Percentiles rank a stretch among this genome's conserved stretches.
Conservation (phyloP, 768 basidiomycete genomes). For the Lactarius psammicola region DNA sequence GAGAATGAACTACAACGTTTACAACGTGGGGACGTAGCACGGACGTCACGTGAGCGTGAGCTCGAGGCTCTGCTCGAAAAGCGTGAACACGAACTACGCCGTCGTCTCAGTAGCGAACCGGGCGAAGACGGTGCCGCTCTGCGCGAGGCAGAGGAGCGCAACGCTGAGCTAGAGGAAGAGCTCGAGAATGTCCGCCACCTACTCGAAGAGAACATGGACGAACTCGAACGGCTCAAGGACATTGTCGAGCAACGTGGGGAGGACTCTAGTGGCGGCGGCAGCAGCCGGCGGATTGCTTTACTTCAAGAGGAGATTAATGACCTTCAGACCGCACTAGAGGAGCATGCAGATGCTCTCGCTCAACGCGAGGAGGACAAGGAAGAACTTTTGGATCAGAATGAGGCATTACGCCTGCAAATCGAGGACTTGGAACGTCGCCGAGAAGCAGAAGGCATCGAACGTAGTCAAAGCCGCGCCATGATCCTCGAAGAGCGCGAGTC, state of each 20-base stretch:
- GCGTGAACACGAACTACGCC: constrained; percentile 63
- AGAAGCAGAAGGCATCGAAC: constrained; percentile 62
- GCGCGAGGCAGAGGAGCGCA: constrained; percentile 56
- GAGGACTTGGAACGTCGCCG: constrained; percentile 63
- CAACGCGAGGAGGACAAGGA: constrained; percentile 71
- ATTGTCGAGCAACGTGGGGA: constrained; percentile 54
- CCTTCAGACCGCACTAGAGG: constrained; percentile 55
- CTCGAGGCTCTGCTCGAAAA: constrained; percentile 76
- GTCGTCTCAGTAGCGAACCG: constrained; percentile 41
- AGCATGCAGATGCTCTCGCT: constrained; percentile 53
- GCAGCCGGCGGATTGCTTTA: constrained; percentile 50
- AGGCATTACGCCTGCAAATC: constrained; percentile 59
- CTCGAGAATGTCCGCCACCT: constrained; percentile 66
- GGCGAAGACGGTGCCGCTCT: constrained; percentile 50
- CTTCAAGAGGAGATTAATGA: constrained; percentile 65
- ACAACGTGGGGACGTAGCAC: constrained; percentile 48
- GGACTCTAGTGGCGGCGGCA: constrained; percentile 41
- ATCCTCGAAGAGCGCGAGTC: constrained; percentile 71
- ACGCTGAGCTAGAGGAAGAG: constrained; percentile 69
- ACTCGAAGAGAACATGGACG: constrained; percentile 80
- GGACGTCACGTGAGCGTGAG: constrained; percentile 61
- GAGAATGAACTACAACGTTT: constrained; percentile 75
- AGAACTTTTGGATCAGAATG: constrained; percentile 63
- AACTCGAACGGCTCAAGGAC: constrained; percentile 71
- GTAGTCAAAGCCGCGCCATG: constrained; percentile 71